A percentile compares a stretch with the other conserved stretches of the same genome.
Conservation (phyloP, 2,329 filamentous ascomycete species). For the Epichloe bromicola region DNA sequence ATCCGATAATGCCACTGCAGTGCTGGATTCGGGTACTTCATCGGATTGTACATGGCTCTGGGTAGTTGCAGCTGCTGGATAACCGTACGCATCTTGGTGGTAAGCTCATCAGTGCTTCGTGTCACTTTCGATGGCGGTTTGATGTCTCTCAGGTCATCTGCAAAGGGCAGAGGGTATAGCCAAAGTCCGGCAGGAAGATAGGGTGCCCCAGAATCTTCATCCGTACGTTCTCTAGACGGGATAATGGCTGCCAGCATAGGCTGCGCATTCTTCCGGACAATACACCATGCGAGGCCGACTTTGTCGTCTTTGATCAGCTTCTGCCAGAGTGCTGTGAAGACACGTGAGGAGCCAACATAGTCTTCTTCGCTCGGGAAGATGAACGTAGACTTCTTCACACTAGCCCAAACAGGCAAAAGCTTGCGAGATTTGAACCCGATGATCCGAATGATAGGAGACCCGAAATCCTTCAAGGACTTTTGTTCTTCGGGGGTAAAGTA, state of each 20-base stretch:
- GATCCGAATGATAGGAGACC: conserved; percentile 69
- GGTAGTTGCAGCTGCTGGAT: conserved; percentile 82
- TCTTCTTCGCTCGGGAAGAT: conserved; percentile 89
- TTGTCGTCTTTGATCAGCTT: conserved; percentile 72
- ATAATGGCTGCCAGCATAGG: conserved; percentile 73
- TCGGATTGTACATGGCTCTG: conserved; percentile 69
- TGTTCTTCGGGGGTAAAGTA: conserved; percentile 76
- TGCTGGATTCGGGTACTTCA: conserved; percentile 79
- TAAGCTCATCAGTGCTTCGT: conserved; percentile 55
- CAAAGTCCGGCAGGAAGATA: conserved; percentile 73
- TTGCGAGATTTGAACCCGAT: conserved; percentile 84
- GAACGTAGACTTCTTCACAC: conserved; percentile 74
- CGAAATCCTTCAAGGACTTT: conserved; percentile 64
- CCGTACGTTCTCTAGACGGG: conserved; percentile 54
- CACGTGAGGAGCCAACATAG: conserved; percentile 79
- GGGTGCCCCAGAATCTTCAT: conserved; percentile 53
- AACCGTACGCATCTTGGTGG: conserved; percentile 69
- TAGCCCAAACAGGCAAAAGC: conserved; percentile 69
- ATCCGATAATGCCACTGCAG: conserved; percentile 98
- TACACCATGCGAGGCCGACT: conserved; percentile 80
- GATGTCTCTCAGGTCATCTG: conserved; percentile 70
- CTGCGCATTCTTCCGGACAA: conserved; percentile 66
- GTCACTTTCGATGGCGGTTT: conserved; percentile 44
- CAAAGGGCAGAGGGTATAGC: conserved; percentile 78
- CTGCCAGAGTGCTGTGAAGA: conserved; percentile 82